Percentiles rank a stretch among this genome's conserved stretches.
Conservation (phyloP, 768 basidiomycete genomes). For the Tricholoma hemisulphureum region DNA sequence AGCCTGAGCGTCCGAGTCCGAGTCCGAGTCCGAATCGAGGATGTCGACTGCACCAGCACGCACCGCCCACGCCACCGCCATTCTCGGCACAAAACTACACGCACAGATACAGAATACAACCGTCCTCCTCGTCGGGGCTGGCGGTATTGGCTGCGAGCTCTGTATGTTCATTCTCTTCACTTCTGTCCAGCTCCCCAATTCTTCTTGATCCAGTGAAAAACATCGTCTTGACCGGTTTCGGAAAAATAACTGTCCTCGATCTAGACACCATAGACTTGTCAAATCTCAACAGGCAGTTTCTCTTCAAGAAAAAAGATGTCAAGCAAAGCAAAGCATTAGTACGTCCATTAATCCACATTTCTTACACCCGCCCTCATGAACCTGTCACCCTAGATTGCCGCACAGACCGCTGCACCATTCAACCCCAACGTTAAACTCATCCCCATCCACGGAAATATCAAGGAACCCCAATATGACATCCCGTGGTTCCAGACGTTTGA, state of each 20-base stretch:
- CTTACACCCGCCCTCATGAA: not conserved
- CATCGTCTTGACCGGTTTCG: constrained; percentile 89
- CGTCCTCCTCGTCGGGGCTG: constrained; percentile 90
- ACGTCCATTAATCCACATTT: constrained; percentile 19
- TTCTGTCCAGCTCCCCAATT: not conserved
- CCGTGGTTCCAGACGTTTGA: constrained; percentile 90
- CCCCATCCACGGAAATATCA: constrained; percentile 94
- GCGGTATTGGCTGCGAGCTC: constrained; percentile 97
- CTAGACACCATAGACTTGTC: constrained; percentile 98
- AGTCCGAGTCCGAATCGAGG: constrained; percentile 1
- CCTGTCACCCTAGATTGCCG: constrained; percentile 58
- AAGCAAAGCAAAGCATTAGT: constrained; percentile 96
- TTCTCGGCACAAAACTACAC: constrained; percentile 75
- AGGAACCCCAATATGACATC: constrained; percentile 85
- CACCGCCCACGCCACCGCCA: constrained; percentile 65
- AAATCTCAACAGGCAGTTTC: constrained; percentile 94
- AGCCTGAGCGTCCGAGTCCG: not conserved
- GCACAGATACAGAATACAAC: constrained; percentile 57
- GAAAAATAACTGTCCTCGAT: constrained; percentile 89
- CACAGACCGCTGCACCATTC: constrained; percentile 77
- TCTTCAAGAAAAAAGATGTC: constrained; percentile 96
- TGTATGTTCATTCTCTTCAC: constrained; percentile 40
- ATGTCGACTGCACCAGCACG: constrained; percentile 53
- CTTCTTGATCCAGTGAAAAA: constrained; percentile 81
- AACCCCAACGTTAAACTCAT: constrained; percentile 86